These are phyloP conservation scores for Exophiala oligosperma DNA, from an alignment of 2,329 filamentous ascomycete genomes.

Conservation along the genomic window DNA sequence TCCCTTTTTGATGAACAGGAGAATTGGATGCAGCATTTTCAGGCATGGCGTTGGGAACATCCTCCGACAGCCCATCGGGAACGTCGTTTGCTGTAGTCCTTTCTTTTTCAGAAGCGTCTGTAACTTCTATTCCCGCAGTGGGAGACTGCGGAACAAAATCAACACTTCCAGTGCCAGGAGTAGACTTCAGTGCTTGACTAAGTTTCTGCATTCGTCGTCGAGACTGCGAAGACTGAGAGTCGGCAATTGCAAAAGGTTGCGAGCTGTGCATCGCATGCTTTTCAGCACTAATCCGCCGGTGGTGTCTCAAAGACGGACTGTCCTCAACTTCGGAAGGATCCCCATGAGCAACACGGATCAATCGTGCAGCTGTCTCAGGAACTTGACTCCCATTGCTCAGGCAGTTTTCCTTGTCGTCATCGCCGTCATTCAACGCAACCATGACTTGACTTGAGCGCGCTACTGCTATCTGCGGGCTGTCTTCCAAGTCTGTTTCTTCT, in stretches of 20 bases:
- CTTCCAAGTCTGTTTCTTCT: slow-evolving; percentile 50
- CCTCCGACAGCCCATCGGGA: not conserved
- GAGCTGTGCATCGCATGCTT: slow-evolving; percentile 6
- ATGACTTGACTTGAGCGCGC: slow-evolving; percentile 33
- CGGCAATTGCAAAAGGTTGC: slow-evolving; percentile 21
- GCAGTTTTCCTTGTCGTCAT: slow-evolving; percentile 51
- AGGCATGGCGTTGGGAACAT: not conserved
- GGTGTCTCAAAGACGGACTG: slow-evolving; percentile 19
- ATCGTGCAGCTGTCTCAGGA: slow-evolving; percentile 33
- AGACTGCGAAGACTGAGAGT: slow-evolving; percentile 25
- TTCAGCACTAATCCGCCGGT: not conserved
- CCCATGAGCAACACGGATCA: slow-evolving; percentile 8
- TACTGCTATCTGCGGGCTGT: slow-evolving; percentile 34
- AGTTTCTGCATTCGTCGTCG: not conserved
- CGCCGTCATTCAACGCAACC: slow-evolving; percentile 40
- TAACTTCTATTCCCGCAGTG: not conserved
- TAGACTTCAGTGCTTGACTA: slow-evolving; percentile 7
- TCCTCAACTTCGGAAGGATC: slow-evolving; percentile 14
- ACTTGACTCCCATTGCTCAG: slow-evolving; percentile 32
- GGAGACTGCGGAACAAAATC: slow-evolving; percentile 28
- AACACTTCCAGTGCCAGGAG: slow-evolving; percentile 7
- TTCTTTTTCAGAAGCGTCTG: not conserved
- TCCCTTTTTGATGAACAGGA: slow-evolving; percentile 9
- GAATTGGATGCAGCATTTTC: not conserved
- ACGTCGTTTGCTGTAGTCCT: not conserved